Evolutionary conservation across 2,329 filamentous ascomycete species (phyloP), one percentile per base, ranked within the genome.

Genomic region (Hypoxylon sp.): DNA sequence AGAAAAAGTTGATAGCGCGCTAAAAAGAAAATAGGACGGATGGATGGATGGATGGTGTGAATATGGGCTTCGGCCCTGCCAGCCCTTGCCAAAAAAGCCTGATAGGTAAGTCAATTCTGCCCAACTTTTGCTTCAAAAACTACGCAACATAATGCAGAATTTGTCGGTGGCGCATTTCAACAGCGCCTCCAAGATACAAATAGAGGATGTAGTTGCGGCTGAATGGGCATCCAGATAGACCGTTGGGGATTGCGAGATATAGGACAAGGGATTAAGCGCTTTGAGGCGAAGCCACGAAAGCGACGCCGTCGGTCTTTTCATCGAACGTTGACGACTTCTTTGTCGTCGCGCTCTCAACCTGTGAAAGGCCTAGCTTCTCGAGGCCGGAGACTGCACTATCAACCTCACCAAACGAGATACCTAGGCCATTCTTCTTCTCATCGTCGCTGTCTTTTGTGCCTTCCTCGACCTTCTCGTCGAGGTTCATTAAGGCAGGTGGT

Each of bases 401-500:
- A 21, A 81, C 77, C 67, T 81, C 80, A 59, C 77, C 76, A 61
- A 79, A 80, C 4, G 78, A 78, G 66, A 82, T 81, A 15, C 80
- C 80, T 0, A 82, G 75, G 8, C 80, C 80, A 29, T 77, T 75
- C 62, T 77, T 75, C 58, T 76, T 77, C 61, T 77, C 74, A n/a
- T 74, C 75, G 8, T 73, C 74, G 10, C 35, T 48, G 2, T 74
- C 73, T 15, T 77, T 75, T 13, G 72, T 39, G 44, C 70, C 69
- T 53, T 74, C 73, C 44, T 79, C 77, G 6, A 79, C 72, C 75
- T 78, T 80, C 69, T 85, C 86, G 55, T 90, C 88, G 2, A 90
- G 81, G 72, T 88, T 91, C 91, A 96, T 95, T 62, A 98, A 84
- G 1, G 93, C 94, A 29, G 94, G 96, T 1, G 96, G 96, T 4